Evolutionary conservation across 1,139 yeast species (phyloP).

Genomic region (Eremothecium sinecaudum): DNA sequence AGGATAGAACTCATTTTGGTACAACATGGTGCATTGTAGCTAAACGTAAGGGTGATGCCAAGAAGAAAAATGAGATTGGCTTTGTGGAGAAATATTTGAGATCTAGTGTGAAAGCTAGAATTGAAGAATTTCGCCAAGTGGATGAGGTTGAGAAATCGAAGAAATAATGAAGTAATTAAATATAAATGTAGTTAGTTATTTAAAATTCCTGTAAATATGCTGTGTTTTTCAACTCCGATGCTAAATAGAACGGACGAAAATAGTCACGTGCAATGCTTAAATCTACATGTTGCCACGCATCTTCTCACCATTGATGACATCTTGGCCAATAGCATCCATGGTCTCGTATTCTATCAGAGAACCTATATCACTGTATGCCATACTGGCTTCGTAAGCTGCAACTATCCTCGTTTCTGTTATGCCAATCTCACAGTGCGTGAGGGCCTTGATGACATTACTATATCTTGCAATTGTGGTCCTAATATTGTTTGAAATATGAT

Average conservation of each 20-base stretch:
- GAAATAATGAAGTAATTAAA: background rate
- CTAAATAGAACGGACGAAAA: no score
- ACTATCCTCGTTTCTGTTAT: slow-evolving; percentile 72
- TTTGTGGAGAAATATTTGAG: slow-evolving; percentile 40
- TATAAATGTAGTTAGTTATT: background rate
- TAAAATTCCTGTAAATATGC: no score
- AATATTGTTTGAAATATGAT: slow-evolving; percentile 48
- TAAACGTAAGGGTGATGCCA: slow-evolving; percentile 59
- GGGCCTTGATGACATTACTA: slow-evolving; percentile 70
- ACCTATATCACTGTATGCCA: slow-evolving; percentile 67
- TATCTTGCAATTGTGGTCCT: slow-evolving; percentile 77
- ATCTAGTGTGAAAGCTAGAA: slow-evolving; percentile 17
- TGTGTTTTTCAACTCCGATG: no score
- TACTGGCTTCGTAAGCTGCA: slow-evolving; percentile 82
- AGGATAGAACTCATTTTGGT: slow-evolving; percentile 80
- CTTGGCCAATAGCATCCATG: slow-evolving; percentile 66
- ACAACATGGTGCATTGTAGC: slow-evolving; percentile 82
- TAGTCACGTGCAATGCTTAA: no score
- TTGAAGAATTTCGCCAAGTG: slow-evolving; percentile 15
- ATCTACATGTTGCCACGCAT: slow-evolving; percentile 45
- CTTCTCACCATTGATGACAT: slow-evolving; percentile 61
- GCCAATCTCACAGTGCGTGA: slow-evolving; percentile 75
- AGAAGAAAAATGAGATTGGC: slow-evolving; percentile 38
- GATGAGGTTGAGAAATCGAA: no score
- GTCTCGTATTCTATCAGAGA: slow-evolving; percentile 64